Conservation (phyloP, 1,284 basidiomycete genomes). For the Marasmius tenuissimus region DNA sequence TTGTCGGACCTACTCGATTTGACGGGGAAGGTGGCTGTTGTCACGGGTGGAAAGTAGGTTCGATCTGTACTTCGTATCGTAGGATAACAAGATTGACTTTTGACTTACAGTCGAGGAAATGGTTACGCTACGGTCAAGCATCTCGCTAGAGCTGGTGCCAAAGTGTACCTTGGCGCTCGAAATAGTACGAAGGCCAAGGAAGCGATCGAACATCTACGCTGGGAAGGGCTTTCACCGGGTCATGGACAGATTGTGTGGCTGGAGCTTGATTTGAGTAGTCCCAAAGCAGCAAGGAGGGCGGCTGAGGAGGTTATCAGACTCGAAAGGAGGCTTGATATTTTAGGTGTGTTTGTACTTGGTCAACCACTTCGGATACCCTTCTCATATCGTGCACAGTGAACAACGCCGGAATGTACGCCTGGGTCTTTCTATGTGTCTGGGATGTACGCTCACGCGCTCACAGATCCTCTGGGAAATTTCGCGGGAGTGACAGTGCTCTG, state of each 20-base stretch:
- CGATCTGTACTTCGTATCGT: background rate
- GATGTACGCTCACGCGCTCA: background rate
- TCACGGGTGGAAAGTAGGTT: constrained; percentile 45
- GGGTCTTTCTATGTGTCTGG: background rate
- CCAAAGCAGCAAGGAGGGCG: constrained; percentile 35
- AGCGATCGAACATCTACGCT: constrained; percentile 36
- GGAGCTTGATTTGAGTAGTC: constrained; percentile 45
- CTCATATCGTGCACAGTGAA: background rate
- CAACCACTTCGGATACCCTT: background rate
- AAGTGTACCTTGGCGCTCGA: constrained; percentile 44
- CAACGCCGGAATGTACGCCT: background rate
- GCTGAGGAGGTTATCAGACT: constrained; percentile 30
- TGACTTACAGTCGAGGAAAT: constrained; percentile 34
- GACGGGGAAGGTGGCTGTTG: constrained; percentile 36
- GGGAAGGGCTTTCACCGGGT: constrained; percentile 33
- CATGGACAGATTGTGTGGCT: constrained; percentile 43
- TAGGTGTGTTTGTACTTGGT: background rate
- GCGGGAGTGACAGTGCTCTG: background rate
- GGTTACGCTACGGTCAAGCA: constrained; percentile 43
- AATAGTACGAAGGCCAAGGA: constrained; percentile 34
- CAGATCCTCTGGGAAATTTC: background rate
- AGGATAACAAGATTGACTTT: background rate
- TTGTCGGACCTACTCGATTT: constrained; percentile 23
- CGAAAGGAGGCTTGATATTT: constrained; percentile 35
- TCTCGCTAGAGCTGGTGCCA: constrained; percentile 42